Percentiles rank a stretch among this genome's conserved stretches.
Evolutionary conservation across 2,329 filamentous ascomycete genomes (phyloP).

Genomic region (Fusarium sp.): DNA sequence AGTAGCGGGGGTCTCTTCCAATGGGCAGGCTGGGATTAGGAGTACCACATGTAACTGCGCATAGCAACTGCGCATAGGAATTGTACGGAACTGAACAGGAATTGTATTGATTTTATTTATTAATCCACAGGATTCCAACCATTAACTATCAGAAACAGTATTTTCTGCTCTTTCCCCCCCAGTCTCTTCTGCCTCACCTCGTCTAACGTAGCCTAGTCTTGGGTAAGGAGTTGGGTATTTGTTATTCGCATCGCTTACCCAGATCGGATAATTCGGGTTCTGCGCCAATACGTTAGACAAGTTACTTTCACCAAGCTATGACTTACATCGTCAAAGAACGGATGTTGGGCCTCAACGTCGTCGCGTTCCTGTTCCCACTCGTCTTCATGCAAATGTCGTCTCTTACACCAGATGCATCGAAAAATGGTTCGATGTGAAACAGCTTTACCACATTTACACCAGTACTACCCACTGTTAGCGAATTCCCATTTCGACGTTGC

Average conservation of each 20-base stretch:
- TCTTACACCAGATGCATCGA: conserved; percentile 35
- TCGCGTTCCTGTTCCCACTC: conserved; percentile 15
- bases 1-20: not conserved
- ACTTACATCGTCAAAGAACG: conserved; percentile 32
- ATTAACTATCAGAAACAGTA: not conserved
- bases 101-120: too few relatives aligned
- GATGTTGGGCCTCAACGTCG: not conserved
- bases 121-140: too few relatives aligned
- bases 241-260: not conserved
- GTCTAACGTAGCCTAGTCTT: not conserved
- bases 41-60: not conserved
- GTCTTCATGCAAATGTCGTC: conserved; percentile 19
- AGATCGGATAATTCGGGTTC: conserved; percentile 27
- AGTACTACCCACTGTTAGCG: not conserved
- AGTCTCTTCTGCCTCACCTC: not conserved
- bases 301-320: rapidly evolving
- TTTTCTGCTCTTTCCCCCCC: not conserved
- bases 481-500: rapidly evolving
- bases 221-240: conserved; percentile 28
- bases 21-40: not conserved
- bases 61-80: not conserved
- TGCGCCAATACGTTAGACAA: rapidly evolving
- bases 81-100: not conserved
- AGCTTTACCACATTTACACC: conserved; percentile 25
- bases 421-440: not conserved